These are phyloP conservation scores for Cercospora sp. DNA, from an alignment of 2,329 filamentous ascomycete species.

Conservation along the genomic window DNA sequence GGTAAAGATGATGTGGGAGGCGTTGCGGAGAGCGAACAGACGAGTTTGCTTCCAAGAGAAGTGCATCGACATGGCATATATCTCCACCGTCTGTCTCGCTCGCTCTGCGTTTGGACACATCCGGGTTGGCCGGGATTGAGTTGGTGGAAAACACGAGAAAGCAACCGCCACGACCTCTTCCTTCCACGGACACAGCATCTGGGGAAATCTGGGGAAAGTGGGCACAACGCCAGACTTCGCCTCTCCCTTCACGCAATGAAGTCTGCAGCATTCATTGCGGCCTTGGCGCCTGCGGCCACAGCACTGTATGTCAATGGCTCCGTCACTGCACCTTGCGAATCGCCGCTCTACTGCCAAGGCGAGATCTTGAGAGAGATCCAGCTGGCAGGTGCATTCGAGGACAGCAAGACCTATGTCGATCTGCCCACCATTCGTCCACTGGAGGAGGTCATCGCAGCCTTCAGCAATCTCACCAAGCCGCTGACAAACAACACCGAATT, in stretches of 20 bases:
- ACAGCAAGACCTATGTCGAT: constrained; percentile 72
- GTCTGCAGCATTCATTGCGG: constrained; percentile 1
- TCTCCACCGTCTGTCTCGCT: not conserved
- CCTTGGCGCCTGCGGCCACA: constrained; percentile 14
- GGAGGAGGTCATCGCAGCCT: constrained; percentile 62
- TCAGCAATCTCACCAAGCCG: constrained; percentile 60
- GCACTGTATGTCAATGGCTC: constrained; percentile 62
- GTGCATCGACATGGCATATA: not conserved
- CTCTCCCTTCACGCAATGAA: constrained; percentile 5
- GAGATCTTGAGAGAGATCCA: constrained; percentile 63
- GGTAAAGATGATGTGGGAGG: constrained; percentile 8
- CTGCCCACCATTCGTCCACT: constrained; percentile 60
- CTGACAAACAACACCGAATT: constrained; percentile 64
- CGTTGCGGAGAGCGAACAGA: not conserved
- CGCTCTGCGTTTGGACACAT: not conserved
- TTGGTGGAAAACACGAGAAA: not conserved
- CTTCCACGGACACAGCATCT: not conserved
- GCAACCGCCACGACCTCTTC: not conserved
- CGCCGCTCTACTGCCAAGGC: constrained; percentile 66
- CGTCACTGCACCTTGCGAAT: constrained; percentile 65
- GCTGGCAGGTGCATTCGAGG: constrained; percentile 62
- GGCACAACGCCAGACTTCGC: not conserved
- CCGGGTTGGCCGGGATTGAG: not conserved
- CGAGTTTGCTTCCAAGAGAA: not conserved
- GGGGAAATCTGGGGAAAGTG: not conserved